These are phyloP conservation scores for Fraxinus velutina DNA, from an alignment of 305 asterid species.

Conservation along the genomic window DNA sequence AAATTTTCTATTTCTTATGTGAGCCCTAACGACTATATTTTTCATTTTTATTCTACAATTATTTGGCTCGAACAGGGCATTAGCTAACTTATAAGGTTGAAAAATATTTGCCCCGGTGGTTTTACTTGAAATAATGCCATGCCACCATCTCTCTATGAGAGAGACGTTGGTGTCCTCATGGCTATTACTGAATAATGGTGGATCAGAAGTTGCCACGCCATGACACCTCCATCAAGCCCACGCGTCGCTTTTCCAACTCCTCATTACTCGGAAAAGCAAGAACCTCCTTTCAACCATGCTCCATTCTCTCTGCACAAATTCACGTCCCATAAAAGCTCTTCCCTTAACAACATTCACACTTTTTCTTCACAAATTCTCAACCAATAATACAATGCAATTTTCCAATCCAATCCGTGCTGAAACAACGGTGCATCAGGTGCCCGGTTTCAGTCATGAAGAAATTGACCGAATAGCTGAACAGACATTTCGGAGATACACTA, in stretches of 20 bases:
- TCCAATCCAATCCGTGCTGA: conserved; percentile 40
- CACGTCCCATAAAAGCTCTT: conserved; percentile 26
- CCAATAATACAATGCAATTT: conserved; percentile 31
- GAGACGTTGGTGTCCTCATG: not conserved
- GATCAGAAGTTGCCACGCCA: conserved; percentile 44
- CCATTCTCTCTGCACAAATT: conserved; percentile 27
- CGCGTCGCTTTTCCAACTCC: conserved; percentile 48
- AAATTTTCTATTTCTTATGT: too few relatives aligned
- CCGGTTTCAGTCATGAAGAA: conserved; percentile 54
- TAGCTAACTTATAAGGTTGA: too few relatives aligned
- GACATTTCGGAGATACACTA: conserved; percentile 43
- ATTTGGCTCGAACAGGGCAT: too few relatives aligned
- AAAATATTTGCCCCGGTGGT: not conserved
- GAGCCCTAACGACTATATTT: too few relatives aligned
- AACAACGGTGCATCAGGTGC: conserved; percentile 51
- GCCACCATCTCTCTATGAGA: not conserved
- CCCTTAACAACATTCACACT: conserved; percentile 16
- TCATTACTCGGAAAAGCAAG: conserved; percentile 9
- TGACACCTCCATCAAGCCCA: conserved; percentile 10
- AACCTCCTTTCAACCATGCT: conserved; percentile 19
- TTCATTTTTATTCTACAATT: too few relatives aligned
- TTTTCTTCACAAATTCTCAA: not conserved
- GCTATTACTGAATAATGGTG: not conserved
- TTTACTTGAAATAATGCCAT: not conserved
- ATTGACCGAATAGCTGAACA: conserved; percentile 48